Conservation (phyloP, 805 yeast genomes). For the Starmerella ratchasimensis region DNA sequence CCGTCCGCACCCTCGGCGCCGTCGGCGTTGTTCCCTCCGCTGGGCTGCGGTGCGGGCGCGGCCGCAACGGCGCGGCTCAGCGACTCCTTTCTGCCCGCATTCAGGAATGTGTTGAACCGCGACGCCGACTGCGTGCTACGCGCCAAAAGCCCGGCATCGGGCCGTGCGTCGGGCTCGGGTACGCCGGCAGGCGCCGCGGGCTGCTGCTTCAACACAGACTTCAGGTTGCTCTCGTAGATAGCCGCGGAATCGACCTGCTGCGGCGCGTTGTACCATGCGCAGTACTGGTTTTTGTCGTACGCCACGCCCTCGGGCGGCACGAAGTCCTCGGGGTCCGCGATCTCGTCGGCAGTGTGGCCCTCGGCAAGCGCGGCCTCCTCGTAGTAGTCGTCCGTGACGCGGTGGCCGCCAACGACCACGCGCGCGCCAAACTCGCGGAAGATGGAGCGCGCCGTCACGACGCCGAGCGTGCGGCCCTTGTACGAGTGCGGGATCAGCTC, state of each 20-base stretch:
- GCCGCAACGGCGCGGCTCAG: not conserved
- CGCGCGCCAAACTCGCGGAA: constrained; percentile 87
- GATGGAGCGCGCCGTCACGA: constrained; percentile 81
- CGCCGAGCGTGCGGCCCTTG: constrained; percentile 76
- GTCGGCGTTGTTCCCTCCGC: not conserved
- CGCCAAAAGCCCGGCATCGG: constrained; percentile 37
- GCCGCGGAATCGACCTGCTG: constrained; percentile 28
- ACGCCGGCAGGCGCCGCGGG: constrained; percentile 2
- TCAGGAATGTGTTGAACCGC: constrained; percentile 51
- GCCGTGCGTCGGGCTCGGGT: constrained; percentile 2
- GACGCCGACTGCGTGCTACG: constrained; percentile 79
- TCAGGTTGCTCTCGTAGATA: constrained; percentile 20
- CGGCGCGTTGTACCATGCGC: constrained; percentile 40
- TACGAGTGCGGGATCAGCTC: constrained; percentile 78
- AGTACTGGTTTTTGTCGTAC: constrained; percentile 38
- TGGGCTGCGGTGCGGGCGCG: too few species aligned
- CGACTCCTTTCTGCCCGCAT: constrained; percentile 34
- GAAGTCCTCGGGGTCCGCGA: constrained; percentile 51
- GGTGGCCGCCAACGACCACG: constrained; percentile 63
- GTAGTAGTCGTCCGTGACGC: constrained; percentile 79
- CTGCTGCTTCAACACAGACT: constrained; percentile 23
- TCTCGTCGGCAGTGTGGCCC: constrained; percentile 57
- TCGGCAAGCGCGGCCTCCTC: constrained; percentile 41
- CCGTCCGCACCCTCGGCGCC: not conserved
- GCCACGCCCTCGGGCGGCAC: constrained; percentile 33